Conservation (phyloP, 352 stramenopile species). For the Globisporangium carolinianum region DNA sequence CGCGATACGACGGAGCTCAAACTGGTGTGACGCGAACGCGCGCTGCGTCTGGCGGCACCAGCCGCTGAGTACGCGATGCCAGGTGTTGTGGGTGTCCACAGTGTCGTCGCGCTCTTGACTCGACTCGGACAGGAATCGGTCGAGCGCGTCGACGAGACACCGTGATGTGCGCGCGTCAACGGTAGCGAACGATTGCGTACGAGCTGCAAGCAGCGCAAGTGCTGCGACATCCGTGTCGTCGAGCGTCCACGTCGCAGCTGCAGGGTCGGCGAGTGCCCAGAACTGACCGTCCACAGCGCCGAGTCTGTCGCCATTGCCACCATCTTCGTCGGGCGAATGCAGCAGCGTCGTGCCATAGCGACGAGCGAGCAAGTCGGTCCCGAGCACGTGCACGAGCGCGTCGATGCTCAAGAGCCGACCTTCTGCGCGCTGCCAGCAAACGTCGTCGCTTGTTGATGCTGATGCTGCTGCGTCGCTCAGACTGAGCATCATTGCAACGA, state of each 20-base stretch:
- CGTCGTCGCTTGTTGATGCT: conserved; percentile 1
- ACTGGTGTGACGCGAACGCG: conserved; percentile 47
- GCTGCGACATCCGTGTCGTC: conserved; percentile 16
- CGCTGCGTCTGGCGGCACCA: conserved; percentile 33
- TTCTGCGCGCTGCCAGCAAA: conserved; percentile 65
- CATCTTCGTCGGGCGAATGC: not conserved
- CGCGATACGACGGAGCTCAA: conserved; percentile 61
- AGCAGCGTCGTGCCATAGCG: conserved; percentile 1
- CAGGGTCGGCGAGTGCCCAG: not conserved
- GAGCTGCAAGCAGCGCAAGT: not conserved
- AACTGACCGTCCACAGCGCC: no score
- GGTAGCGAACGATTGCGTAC: no score
- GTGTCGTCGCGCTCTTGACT: not conserved
- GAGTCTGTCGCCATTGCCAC: not conserved
- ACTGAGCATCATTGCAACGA: conserved; percentile 42
- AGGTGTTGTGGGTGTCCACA: conserved; percentile 13
- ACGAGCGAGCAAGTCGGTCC: conserved; percentile 19
- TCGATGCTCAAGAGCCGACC: conserved; percentile 67
- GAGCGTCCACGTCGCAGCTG: conserved; percentile 30
- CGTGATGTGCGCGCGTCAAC: not conserved
- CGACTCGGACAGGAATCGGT: not conserved
- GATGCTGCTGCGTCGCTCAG: conserved; percentile 13
- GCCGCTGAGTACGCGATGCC: conserved; percentile 24
- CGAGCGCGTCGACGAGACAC: conserved; percentile 1
- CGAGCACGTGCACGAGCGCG: conserved; percentile 34